Conservation (phyloP, 148 eudicot species). For the Camellia lanceoleosa region DNA sequence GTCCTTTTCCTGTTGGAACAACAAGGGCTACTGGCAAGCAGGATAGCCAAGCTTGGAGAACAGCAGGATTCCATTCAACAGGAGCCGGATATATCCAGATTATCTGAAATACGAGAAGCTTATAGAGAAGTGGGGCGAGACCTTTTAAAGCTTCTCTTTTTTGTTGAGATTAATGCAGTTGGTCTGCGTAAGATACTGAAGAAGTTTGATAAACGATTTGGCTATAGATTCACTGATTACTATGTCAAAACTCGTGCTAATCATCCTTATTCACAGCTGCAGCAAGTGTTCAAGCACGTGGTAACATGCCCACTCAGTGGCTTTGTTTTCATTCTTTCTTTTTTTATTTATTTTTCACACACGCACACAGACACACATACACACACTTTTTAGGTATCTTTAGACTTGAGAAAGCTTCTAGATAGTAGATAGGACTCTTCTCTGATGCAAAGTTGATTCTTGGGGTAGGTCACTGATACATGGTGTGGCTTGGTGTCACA, state of each 20-base stretch:
- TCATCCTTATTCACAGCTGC: slow-evolving; percentile 91
- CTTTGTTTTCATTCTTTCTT: background rate
- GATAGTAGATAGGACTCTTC: background rate
- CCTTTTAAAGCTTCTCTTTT: slow-evolving; percentile 71
- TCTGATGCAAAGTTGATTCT: background rate
- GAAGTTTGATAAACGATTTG: slow-evolving; percentile 88
- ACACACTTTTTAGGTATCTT: background rate
- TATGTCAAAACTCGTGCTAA: slow-evolving; percentile 91
- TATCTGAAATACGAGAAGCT: slow-evolving; percentile 61
- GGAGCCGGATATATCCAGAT: slow-evolving; percentile 54
- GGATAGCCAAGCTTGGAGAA: slow-evolving; percentile 62
- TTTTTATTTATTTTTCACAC: background rate
- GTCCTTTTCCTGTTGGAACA: slow-evolving; percentile 87
- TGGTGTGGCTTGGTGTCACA: background rate
- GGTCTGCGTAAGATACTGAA: slow-evolving; percentile 89
- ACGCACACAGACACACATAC: too few relatives aligned
- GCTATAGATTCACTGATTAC: slow-evolving; percentile 76
- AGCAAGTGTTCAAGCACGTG: slow-evolving; percentile 96
- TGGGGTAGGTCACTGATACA: background rate
- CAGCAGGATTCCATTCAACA: slow-evolving; percentile 53
- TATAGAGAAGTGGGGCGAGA: slow-evolving; percentile 74
- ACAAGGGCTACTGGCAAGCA: slow-evolving; percentile 82
- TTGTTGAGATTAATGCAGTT: slow-evolving; percentile 82
- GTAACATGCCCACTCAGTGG: slow-evolving; percentile 34
- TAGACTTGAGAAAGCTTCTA: background rate